phyloP scores from a whole-genome alignment of 129 eudicot genomes.

The Lactuca sativa region DNA sequence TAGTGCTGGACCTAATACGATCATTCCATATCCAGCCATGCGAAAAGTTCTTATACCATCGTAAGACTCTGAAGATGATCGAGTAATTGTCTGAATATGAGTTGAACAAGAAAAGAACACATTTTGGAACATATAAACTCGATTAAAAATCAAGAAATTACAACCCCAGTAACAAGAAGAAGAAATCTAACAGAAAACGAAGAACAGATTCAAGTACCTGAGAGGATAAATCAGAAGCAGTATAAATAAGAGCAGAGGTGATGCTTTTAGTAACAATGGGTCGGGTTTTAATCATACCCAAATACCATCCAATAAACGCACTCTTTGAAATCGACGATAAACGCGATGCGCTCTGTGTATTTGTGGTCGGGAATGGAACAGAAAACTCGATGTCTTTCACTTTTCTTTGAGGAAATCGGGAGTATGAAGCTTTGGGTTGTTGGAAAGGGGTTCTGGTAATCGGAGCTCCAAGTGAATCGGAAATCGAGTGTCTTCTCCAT shows the following conservation, averaged over 20 bases:
- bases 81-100: constrained; percentile 47
- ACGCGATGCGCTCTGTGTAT: background rate
- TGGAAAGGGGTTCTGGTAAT: constrained; percentile 30
- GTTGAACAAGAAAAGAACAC: background rate
- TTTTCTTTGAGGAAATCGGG: constrained; percentile 39
- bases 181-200: background rate
- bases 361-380: constrained; percentile 29
- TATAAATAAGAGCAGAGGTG: constrained; percentile 62
- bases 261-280: constrained; percentile 81
- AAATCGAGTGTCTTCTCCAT: constrained; percentile 27
- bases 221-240: constrained; percentile 80
- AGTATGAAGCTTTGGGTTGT: constrained; percentile 28
- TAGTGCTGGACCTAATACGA: constrained; percentile 68
- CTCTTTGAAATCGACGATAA: constrained; percentile 33
- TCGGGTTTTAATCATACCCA: constrained; percentile 65
- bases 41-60: constrained; percentile 66
- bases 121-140: background rate
- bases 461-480: constrained; percentile 35
- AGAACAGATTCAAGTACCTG: constrained; percentile 46
- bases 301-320: constrained; percentile 68
- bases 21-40: constrained; percentile 87
- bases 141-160: background rate
- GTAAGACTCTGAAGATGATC: constrained; percentile 54
- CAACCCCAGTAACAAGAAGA: background rate
- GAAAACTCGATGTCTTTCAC: constrained; percentile 33